A percentile compares a stretch with the other conserved stretches of the same genome.
Conservation (phyloP, 495 filamentous ascomycete species). For the Cercophora newfieldiana region DNA sequence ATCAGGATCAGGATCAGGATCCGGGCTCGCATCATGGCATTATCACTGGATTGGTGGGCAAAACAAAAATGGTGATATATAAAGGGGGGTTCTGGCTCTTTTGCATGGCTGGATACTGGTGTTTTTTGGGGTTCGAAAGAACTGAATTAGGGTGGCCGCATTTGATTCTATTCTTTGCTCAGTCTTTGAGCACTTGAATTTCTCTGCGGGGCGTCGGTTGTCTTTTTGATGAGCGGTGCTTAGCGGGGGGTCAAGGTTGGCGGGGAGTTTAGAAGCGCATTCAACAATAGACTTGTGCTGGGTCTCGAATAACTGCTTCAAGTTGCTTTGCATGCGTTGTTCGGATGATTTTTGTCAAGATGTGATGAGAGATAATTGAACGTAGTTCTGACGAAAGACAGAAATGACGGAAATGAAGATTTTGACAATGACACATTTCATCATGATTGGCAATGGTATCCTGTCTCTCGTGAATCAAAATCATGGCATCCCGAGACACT, state of each 20-base stretch:
- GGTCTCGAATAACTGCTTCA: neutral
- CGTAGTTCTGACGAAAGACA: neutral
- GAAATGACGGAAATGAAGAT: neutral
- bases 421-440: neutral
- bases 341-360: neutral
- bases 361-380: neutral
- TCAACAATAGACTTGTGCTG: neutral
- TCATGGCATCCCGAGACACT: neutral
- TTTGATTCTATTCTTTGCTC: slow-evolving; percentile 1
- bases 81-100: slow-evolving; percentile 6
- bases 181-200: neutral
- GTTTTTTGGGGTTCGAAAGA: slow-evolving; percentile 11
- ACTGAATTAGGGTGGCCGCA: neutral
- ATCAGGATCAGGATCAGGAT: neutral
- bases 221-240: neutral
- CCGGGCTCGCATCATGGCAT: slow-evolving; percentile 6
- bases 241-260: neutral
- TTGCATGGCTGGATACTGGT: slow-evolving; percentile 13
- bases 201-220: neutral
- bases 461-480: neutral
- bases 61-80: slow-evolving; percentile 13
- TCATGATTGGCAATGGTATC: neutral
- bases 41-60: neutral
- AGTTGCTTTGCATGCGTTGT: neutral
- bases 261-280: neutral